Conservation (phyloP, 352 stramenopile genomes). For the Pilasporangium apinafurcum region DNA sequence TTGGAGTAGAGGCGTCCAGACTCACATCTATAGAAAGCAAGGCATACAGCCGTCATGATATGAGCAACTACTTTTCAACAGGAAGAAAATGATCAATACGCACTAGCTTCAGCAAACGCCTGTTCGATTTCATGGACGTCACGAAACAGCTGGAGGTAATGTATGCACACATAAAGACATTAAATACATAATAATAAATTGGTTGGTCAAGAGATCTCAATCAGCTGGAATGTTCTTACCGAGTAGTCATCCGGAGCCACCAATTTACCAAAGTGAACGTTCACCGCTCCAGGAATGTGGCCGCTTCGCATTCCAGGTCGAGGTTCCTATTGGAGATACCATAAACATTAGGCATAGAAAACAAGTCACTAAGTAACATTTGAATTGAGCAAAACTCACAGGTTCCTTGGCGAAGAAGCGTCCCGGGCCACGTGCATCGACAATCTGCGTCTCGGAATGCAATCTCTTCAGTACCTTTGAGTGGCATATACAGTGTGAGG, state of each 20-base stretch:
- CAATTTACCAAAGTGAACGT: slow-evolving; percentile 88
- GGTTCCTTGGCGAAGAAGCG: slow-evolving; percentile 87
- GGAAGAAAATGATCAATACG: background rate
- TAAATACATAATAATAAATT: slow-evolving; percentile 39
- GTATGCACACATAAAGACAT: background rate
- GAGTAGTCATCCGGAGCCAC: slow-evolving; percentile 82
- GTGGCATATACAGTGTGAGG: too few species aligned
- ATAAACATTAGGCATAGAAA: background rate
- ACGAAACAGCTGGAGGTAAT: slow-evolving; percentile 43
- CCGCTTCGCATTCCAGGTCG: slow-evolving; percentile 86
- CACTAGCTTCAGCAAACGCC: slow-evolving; percentile 72
- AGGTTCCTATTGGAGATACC: slow-evolving; percentile 63
- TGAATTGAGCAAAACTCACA: slow-evolving; percentile 15
- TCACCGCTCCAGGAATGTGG: slow-evolving; percentile 89
- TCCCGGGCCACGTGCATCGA: slow-evolving; percentile 85
- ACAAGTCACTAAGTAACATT: too few species aligned
- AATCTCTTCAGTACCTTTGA: slow-evolving; percentile 47
- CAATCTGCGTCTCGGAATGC: slow-evolving; percentile 67
- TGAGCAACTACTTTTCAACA: slow-evolving; percentile 1
- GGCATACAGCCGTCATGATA: background rate
- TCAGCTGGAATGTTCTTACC: slow-evolving; percentile 25
- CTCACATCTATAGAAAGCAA: slow-evolving; percentile 32
- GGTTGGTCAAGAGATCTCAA: slow-evolving; percentile 3
- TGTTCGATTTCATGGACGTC: slow-evolving; percentile 68
- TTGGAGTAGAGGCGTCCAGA: slow-evolving; percentile 41